Evolutionary conservation across 129 eudicot genomes (phyloP), one percentile per base, ranked within the genome.

Genomic region (Oenanthe sinensis): DNA sequence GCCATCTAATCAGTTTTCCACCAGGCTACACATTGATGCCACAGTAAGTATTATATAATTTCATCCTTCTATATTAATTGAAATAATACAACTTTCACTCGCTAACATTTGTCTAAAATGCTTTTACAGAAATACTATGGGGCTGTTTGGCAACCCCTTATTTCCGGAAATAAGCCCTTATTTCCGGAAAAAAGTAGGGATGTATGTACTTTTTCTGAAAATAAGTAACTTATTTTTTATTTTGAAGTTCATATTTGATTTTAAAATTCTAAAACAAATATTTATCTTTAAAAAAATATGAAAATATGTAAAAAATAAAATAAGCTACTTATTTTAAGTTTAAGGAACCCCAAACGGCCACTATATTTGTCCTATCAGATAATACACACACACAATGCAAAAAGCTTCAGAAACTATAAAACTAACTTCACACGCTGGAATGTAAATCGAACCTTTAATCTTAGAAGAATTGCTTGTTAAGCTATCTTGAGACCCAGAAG

Each of bases 371-470:
- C 71, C 3, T 28, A 65, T 28, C 40, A 30, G 40, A 65, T 28
- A 65, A 11, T 33, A 4, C 10, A 13, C 13, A 13, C 14, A 28
- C 4, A 67, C 1, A 13, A 8, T 15, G 42, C 72, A 13, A 20
- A 30, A 4, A 33, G 17, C 20, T 30, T 15, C 42, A 67, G 22
- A 67, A 67, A 67, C 42, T 16, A 67, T 67, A 39, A 36, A 28
- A 30, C 9, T 69, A 17, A 39, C 14, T 17, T 12, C 9, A 70
- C 75, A 8, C 3, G 5, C 26, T 5, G 0, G 20, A n/a, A 44
- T 42, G 76, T 40, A 79, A 80, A 85, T 36, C 80, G 46, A 82
- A 92, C 97, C 91, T 89, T 83, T 86, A 80, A 55, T 70, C 69
- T 65, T 86, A 43, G 79, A 74, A 74, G 89, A 76, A 74, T 80